Base-by-base conservation (phyloP, 2,329 filamentous ascomycete species). In the Xylariaceae sp. region DNA sequence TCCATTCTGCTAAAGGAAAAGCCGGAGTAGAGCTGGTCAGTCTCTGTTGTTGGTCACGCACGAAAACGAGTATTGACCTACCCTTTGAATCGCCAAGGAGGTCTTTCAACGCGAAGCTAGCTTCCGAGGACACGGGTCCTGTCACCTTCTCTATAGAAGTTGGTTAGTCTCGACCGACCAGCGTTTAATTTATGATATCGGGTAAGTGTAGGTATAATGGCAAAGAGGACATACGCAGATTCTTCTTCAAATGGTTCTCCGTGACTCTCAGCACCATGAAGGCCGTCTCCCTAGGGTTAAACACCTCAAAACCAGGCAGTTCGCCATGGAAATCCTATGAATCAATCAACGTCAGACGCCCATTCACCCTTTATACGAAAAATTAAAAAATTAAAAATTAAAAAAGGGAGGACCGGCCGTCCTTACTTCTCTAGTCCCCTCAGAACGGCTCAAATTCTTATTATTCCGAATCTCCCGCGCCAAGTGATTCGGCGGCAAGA, bases 1-100 rank as follows among this genome's bases (percentile, higher is more conserved):
- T 67, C 74, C 74, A 77, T 54, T 74, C 73, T 74, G 50, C 1
- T 19, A 19, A 19, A 19, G 19, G 35, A 26, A n/a, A 27, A 6
- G 11, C 31, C 12, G 26, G 27, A 9, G 5, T 7, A 29, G 40
- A 6, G 11, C 58, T 7, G 58, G 56, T 39, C 8, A 41, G 30
- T 19, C 30, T 6, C 6, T 8, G 1, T 27, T 7, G 9, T 2
- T 29, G 31, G 27, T n/a, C 11, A 3, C 31, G 12, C 11, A 7
- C 3, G n/a, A 11, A 7, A 11, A 37, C 8, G 8, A 37, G 2
- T 27, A 8, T 35, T 11, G 2, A 50, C 56, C 47, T 32, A 64
- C 62, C 61, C 34, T 49, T 1, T 34, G 61, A 60, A 35, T 61
- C 55, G 4, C 60, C 58, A 7, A 63, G 41, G 2, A 49, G 49